Conservation (phyloP, 2,329 filamentous ascomycete species). For the Colletotrichum lentis region DNA sequence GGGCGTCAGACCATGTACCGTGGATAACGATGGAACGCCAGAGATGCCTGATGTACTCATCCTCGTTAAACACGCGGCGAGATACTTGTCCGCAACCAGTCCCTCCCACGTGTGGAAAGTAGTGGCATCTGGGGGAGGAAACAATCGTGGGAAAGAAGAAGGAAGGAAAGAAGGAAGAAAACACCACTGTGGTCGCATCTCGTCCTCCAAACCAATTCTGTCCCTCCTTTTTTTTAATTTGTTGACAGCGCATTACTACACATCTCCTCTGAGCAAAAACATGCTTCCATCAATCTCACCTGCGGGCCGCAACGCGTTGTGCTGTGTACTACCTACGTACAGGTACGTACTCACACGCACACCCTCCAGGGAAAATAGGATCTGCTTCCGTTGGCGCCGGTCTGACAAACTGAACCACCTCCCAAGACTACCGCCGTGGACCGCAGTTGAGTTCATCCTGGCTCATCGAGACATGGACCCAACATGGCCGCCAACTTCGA, state of each 20-base stretch:
- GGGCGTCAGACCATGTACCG: slow-evolving; percentile 8
- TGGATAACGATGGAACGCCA: slow-evolving; percentile 6
- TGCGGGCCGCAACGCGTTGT: too few relatives aligned
- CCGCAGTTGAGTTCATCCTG: neutral
- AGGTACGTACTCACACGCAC: too few relatives aligned
- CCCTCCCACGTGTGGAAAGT: slow-evolving; percentile 33
- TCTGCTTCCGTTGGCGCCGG: neutral
- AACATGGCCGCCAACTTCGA: too few relatives aligned
- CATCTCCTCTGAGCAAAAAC: too few relatives aligned
- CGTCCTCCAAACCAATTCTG: neutral
- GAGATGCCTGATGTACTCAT: slow-evolving; percentile 4
- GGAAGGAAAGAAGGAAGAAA: neutral
- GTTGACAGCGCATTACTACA: neutral
- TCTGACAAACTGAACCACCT: slow-evolving; percentile 1
- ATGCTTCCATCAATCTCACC: too few relatives aligned
- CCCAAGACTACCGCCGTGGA: neutral
- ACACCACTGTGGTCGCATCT: neutral
- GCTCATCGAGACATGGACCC: neutral
- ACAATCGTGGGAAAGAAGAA: slow-evolving; percentile 5
- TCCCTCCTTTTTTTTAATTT: neutral
- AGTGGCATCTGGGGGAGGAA: slow-evolving; percentile 30
- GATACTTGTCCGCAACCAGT: slow-evolving; percentile 8
- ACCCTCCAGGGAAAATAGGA: neutral
- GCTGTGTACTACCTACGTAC: neutral
- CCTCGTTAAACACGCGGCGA: neutral